Conservation (phyloP, 768 basidiomycete species). For the Solioccasus polychromus region DNA sequence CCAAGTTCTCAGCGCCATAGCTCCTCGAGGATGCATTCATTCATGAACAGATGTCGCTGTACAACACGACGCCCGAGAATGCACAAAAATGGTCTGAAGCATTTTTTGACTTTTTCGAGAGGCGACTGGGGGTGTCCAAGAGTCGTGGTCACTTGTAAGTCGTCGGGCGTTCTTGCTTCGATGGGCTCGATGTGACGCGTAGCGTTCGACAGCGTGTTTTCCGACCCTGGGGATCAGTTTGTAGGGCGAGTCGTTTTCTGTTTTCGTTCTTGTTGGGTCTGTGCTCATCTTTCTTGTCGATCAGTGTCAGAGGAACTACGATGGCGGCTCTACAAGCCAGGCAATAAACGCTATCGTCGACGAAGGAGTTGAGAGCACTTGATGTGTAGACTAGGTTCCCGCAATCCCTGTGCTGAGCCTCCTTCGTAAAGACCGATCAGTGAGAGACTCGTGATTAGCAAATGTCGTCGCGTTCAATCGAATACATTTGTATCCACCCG, state of each 20-base stretch:
- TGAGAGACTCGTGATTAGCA: too few species aligned
- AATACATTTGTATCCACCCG: too few species aligned
- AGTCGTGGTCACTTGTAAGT: constrained; percentile 59
- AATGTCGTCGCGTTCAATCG: too few species aligned
- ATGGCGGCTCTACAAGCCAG: constrained; percentile 1
- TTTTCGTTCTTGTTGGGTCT: background rate
- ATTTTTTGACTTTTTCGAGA: constrained; percentile 51
- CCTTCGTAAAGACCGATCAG: too few species aligned
- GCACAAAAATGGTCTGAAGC: constrained; percentile 54
- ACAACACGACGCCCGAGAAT: constrained; percentile 44
- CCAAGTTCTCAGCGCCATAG: background rate
- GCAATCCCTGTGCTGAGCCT: too few species aligned
- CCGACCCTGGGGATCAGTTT: constrained; percentile 6
- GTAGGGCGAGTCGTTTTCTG: background rate
- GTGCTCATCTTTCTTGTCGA: background rate
- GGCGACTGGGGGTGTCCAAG: constrained; percentile 44
- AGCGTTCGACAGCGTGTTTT: background rate
- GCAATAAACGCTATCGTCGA: too few species aligned
- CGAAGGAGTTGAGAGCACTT: too few species aligned
- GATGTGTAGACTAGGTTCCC: too few species aligned
- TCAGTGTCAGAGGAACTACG: constrained; percentile 3
- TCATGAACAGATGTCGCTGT: constrained; percentile 47
- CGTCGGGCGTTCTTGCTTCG: too few species aligned
- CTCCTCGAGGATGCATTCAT: too few species aligned
- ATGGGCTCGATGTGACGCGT: too few species aligned